Base-by-base conservation (phyloP, 202 grass and related monocot species). In the Panicum virgatum region DNA sequence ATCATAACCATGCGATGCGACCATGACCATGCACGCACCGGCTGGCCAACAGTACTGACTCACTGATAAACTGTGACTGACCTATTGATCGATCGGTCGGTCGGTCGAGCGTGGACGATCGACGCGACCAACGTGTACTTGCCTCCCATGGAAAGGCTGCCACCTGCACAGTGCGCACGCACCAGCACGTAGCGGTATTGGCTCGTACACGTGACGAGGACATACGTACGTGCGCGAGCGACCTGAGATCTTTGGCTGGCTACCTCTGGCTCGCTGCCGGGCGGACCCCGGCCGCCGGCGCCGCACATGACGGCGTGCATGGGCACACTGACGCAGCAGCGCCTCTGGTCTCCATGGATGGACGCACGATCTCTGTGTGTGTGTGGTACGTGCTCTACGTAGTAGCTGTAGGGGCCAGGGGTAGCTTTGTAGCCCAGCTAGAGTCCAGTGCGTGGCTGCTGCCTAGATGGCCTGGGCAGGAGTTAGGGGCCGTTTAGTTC, bases 1-100 rank as follows among this genome's bases (percentile, higher is more conserved):
- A 67, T 88, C 53, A 57, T 57, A 12, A 25, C 54, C 65, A 78
- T 12, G 20, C 34, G 22, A 39, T 18, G 58, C 13, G 54, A 12
- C 22, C 54, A 58, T 58, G 53, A 59, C 15, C 80, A 67, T 70
- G 82, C 80, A 67, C 70, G 82, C 64, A 42, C 20, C 65, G 65
- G 50, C 20, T 39, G 65, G 32, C 32, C 32, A 4, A 7, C 19
- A 23, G 20, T 39, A n/a, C n/a, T n/a, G 69, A 10, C 14, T 27
- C n/a, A 5, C 22, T 67, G 53, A 79, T 64, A 11, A n/a, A n/a
- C n/a, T n/a, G n/a, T n/a, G 23, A 5, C 43, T 30, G 67, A 9
- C 6, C 1, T 6, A 36, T n/a, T n/a, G n/a, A n/a, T n/a, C 62
- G 56, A 84, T 78, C 45, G 73, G 47, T 78, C 45, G 73, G 47